A percentile compares a stretch with the other conserved stretches of the same genome.
Evolutionary conservation across 768 basidiomycete genomes (phyloP).

Genomic region (Thelephora ganbajun): DNA sequence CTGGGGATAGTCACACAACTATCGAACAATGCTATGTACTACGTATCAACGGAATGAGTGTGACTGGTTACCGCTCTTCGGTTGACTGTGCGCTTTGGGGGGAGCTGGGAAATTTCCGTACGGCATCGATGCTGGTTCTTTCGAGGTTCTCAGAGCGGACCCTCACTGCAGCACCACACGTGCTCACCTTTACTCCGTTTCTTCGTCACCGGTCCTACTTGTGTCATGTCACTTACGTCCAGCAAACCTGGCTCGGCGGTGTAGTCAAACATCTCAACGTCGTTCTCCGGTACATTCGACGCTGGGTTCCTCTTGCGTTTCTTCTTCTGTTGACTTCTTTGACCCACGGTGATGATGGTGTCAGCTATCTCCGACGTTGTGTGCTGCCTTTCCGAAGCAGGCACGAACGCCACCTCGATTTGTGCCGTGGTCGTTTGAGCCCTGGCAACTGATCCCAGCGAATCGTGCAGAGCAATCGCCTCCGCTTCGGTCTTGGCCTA

Average conservation of each 20-base stretch:
- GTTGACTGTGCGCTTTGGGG: constrained; percentile 19
- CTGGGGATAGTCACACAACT: too few relatives aligned
- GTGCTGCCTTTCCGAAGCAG: constrained; percentile 39
- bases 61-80: constrained; percentile 21
- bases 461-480: not conserved
- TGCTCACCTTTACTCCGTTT: constrained; percentile 30
- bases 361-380: constrained; percentile 30
- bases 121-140: not conserved
- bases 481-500: constrained; percentile 1
- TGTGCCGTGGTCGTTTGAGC: constrained; percentile 25
- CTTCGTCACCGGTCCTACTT: constrained; percentile 19
- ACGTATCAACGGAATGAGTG: constrained; percentile 17
- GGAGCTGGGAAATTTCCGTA: constrained; percentile 17
- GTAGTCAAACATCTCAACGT: constrained; percentile 24
- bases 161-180: not conserved
- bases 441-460: constrained; percentile 1
- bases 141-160: not conserved
- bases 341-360: constrained; percentile 61
- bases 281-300: constrained; percentile 9
- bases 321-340: constrained; percentile 46
- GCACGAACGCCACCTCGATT: constrained; percentile 69
- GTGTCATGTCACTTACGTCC: constrained; percentile 20
- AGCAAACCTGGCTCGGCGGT: constrained; percentile 25
- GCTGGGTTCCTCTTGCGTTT: constrained; percentile 31
- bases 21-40: too few relatives aligned